Conservation (phyloP, 2,329 filamentous ascomycete species). For the Cercospora zeae-maydis region DNA sequence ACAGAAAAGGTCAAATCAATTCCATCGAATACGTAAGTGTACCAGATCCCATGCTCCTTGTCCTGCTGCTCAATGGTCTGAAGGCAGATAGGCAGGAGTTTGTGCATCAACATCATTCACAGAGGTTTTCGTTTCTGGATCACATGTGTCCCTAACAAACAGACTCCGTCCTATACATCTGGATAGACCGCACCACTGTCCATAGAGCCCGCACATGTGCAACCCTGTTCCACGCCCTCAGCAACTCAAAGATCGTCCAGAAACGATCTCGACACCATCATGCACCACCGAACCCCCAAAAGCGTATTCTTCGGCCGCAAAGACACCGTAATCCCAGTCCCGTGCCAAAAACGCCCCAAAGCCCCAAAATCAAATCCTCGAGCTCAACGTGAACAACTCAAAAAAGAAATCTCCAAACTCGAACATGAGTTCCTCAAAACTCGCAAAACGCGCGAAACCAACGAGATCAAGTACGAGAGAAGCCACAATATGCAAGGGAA, state of each 20-base stretch:
- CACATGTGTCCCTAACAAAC: not conserved
- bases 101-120: not conserved
- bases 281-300: not conserved
- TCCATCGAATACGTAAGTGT: not conserved
- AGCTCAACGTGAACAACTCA: not conserved
- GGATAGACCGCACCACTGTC: not conserved
- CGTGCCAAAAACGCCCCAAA: not conserved
- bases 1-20: not conserved
- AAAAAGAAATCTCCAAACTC: not conserved
- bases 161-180: not conserved
- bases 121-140: not conserved
- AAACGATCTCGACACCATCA: not conserved
- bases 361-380: not conserved
- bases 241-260: not conserved
- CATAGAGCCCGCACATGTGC: not conserved
- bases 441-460: not conserved
- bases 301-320: not conserved
- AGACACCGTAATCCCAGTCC: not conserved
- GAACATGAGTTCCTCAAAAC: slow-evolving; percentile 1
- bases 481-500: not conserved
- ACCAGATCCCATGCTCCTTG: not conserved
- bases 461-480: not conserved
- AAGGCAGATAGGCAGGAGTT: not conserved
- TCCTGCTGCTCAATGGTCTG: not conserved
- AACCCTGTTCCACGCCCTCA: too few species aligned